Base-by-base conservation (phyloP, 805 yeast genomes). In the Alloascoidea hylecoeti region DNA sequence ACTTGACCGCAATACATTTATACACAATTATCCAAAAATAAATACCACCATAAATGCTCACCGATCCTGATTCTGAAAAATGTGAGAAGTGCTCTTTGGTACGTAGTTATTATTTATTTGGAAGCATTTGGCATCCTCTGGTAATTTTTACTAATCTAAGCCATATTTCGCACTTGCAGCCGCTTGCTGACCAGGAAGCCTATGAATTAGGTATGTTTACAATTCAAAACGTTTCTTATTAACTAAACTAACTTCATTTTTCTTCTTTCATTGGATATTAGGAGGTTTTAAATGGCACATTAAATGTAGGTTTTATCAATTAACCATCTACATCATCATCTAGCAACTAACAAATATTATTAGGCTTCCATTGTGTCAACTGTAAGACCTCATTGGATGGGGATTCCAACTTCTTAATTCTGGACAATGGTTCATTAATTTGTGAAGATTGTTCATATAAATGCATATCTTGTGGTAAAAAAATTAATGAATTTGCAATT, bases 221-320 rank as follows among this genome's bases (percentile, higher is more conserved):
- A 15, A n/a, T 32, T 9, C 30, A 23, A n/a, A 9, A n/a, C 13
- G 30, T n/a, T n/a, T 9, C 13, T 23, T 9, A n/a, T 9, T 9
- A 9, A 9, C 9, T 23, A 23, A 9, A 23, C 30, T 23, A 23
- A 23, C 30, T 9, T n/a, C 9, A 9, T 17, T 9, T 14, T n/a
- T 17, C 15, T 15, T 16, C 34, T 27, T 12, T 17, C n/a, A 15
- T 36, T n/a, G n/a, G 16, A 15, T 39, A 30, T 30, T 40, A 37
- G 95, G 95, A 16, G 94, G 81, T 17, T 89, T 85, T 52, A 73
- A 95, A 45, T 92, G 98, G 98, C 98, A 92, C 56, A 80, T 85
- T 40, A 71, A 80, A 44, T 92, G 98, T 55, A 45, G 38, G 53
- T 49, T 19, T 3, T 4, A 9, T 16, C 3, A 3, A 5, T 6